Evolutionary conservation across 768 basidiomycete species (phyloP).

Genomic region (Fomitopsis serialis): DNA sequence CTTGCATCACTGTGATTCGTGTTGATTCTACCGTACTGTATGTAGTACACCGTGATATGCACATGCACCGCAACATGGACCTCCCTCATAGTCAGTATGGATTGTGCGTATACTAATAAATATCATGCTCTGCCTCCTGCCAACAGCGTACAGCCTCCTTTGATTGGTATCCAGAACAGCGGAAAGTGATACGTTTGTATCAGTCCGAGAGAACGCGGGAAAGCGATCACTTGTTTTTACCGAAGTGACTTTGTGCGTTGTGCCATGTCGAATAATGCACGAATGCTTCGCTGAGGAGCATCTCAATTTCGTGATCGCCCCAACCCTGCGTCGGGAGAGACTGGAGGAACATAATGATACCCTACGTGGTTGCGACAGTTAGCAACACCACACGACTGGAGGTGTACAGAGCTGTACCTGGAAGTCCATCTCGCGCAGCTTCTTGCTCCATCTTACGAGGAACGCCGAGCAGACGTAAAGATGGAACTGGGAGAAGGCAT

Average conservation of each 20-base stretch:
- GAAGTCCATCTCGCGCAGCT: slow-evolving; percentile 95
- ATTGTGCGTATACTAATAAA: slow-evolving; percentile 12
- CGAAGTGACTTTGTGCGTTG: slow-evolving; percentile 86
- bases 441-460: slow-evolving; percentile 91
- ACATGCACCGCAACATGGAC: not conserved
- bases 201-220: not conserved
- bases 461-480: slow-evolving; percentile 98
- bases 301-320: slow-evolving; percentile 93
- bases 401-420: slow-evolving; percentile 52
- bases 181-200: not conserved
- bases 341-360: slow-evolving; percentile 98
- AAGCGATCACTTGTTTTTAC: slow-evolving; percentile 27
- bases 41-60: not conserved
- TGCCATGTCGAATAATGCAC: slow-evolving; percentile 92
- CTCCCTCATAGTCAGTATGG: slow-evolving; percentile 1
- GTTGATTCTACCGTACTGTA: not conserved
- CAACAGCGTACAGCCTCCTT: not conserved
- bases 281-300: slow-evolving; percentile 94
- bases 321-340: slow-evolving; percentile 89
- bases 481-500: slow-evolving; percentile 98
- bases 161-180: not conserved
- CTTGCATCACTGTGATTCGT: not conserved
- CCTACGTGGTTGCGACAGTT: slow-evolving; percentile 40
- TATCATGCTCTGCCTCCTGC: slow-evolving; percentile 4
- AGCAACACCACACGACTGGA: not conserved